Evolutionary conservation across 805 yeast species (phyloP), one percentile per base, ranked within the genome.

Genomic region (Yarrowia yakushimensis): DNA sequence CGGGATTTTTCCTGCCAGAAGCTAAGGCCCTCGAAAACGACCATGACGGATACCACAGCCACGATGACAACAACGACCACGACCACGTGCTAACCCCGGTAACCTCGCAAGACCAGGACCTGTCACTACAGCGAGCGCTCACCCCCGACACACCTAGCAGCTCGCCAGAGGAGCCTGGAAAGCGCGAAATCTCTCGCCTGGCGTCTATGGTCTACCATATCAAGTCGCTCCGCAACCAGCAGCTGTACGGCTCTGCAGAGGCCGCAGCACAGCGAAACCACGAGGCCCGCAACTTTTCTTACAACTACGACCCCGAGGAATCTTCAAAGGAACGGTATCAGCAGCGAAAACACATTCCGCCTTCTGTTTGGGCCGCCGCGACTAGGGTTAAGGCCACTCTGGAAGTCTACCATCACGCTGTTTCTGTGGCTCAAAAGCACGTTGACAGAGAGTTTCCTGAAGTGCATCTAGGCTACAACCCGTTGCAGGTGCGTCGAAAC

Each of bases 401-500:
- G 34, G 75, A 72, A 43, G 65, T 71, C 23, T 65, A 69, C 61
- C 69, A 66, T 50, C 69, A 67, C 55, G 67, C 63, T 63, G 66
- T 65, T n/a, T 43, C 36, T 59, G 62, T 64, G 45, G 63, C 43
- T 46, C 71, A 69, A 60, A 46, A 62, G 28, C 46, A 30, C 39
- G 43, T 31, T 31, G 41, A 45, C 52, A n/a, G 64, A 42, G 43
- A 50, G 33, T 30, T 45, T 46, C 42, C 50, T 1, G 45, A 54
- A 17, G 31, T 60, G 10, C 57, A 36, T 63, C 88, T 86, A 2
- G 80, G 82, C 3, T 90, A 85, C 76, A 90, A 90, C 70, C 97
- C 97, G 3, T 75, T 90, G 45, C 96, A 89, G 72, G 80, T 85
- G n/a, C 83, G 90, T 27, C 76, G 97, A 63, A 87, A 90, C 72